Evolutionary conservation across 768 basidiomycete species (phyloP).

Genomic region (Coprinopsis cinerea): DNA sequence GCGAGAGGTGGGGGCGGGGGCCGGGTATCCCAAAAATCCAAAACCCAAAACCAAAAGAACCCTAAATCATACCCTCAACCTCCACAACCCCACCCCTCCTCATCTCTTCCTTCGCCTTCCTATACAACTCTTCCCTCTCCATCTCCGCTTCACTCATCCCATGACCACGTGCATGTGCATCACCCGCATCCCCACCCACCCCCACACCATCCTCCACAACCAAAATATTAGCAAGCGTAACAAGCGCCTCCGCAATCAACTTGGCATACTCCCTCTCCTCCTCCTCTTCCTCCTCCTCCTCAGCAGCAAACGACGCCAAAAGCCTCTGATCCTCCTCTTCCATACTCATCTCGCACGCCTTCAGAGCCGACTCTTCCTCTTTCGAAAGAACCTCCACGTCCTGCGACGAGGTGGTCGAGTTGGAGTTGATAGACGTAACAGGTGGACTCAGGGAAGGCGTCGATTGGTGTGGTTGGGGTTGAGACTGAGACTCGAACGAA

Average conservation of each 20-base stretch:
- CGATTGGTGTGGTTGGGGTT: not conserved
- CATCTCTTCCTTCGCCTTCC: constrained; percentile 7
- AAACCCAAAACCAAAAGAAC: not conserved
- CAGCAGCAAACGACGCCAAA: constrained; percentile 8
- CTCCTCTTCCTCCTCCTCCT: constrained; percentile 12
- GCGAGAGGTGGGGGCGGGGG: not conserved
- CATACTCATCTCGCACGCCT: constrained; percentile 6
- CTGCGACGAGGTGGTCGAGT: too few relatives aligned
- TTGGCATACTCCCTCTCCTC: constrained; percentile 10
- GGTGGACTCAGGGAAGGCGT: not conserved
- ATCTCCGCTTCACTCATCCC: not conserved
- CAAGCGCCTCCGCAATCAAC: constrained; percentile 8
- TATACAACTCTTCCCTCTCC: constrained; percentile 10
- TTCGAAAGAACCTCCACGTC: not conserved
- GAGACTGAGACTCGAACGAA: not conserved
- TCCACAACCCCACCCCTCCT: constrained; percentile 1
- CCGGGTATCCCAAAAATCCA: not conserved
- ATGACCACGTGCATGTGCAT: not conserved
- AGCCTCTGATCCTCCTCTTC: constrained; percentile 11
- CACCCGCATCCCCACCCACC: constrained; percentile 2
- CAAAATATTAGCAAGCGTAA: constrained; percentile 6
- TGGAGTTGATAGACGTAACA: not conserved
- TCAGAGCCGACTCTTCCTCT: constrained; percentile 9
- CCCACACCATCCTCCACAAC: constrained; percentile 10
- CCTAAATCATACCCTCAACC: not conserved